These are phyloP conservation scores for Neopestalotiopsis sp. DNA, from an alignment of 2,329 filamentous ascomycete species.

Conservation along the genomic window DNA sequence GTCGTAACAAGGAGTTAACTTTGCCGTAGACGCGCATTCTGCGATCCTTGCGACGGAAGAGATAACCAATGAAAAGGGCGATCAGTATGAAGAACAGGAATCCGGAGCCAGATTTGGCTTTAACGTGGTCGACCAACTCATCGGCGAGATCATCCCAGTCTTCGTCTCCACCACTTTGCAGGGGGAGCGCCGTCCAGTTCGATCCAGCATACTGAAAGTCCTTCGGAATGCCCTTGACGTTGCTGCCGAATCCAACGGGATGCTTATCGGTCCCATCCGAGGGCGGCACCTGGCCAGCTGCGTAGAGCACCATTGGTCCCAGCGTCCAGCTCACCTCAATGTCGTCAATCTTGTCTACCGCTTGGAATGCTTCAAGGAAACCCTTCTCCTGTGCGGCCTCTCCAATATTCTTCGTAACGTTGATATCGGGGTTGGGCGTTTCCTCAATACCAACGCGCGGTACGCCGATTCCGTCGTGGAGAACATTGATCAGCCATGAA, in stretches of 20 bases:
- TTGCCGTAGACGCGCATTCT: conserved; percentile 65
- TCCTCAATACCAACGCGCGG: conserved; percentile 82
- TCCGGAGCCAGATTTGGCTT: conserved; percentile 72
- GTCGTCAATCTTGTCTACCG: conserved; percentile 88
- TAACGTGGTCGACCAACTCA: conserved; percentile 68
- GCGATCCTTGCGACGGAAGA: conserved; percentile 81
- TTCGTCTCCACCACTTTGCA: conserved; percentile 43
- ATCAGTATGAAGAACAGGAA: conserved; percentile 80
- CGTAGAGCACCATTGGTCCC: conserved; percentile 95
- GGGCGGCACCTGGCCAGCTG: conserved; percentile 83
- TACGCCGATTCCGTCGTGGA: conserved; percentile 94
- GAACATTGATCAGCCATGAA: conserved; percentile 94
- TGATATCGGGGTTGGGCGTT: conserved; percentile 57
- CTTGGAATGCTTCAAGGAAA: conserved; percentile 85
- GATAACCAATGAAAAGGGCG: conserved; percentile 69
- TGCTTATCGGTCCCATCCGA: conserved; percentile 58
- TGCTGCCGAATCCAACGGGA: conserved; percentile 93
- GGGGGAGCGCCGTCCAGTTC: conserved; percentile 40
- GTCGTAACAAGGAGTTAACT: conserved; percentile 48
- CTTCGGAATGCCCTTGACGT: conserved; percentile 67
- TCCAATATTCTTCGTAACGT: conserved; percentile 73
- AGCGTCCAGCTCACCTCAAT: conserved; percentile 97
- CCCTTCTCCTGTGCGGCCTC: conserved; percentile 74
- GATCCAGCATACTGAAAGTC: conserved; percentile 88
- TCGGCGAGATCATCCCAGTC: conserved; percentile 57